These are phyloP conservation scores for Ustilago shanxiensis DNA, from an alignment of 1,284 basidiomycete species.

Conservation along the genomic window DNA sequence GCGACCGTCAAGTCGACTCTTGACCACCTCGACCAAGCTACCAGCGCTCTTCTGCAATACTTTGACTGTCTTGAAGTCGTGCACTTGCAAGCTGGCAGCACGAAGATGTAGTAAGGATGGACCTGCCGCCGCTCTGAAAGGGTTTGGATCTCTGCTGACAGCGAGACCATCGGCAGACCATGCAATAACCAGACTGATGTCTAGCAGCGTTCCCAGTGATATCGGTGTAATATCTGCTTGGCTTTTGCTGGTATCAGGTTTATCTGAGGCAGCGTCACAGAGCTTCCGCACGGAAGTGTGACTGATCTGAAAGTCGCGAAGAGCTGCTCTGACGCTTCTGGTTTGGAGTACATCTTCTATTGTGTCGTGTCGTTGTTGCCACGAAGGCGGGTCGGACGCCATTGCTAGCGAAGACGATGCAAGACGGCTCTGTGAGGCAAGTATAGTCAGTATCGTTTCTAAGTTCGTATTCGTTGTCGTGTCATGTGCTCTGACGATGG, in stretches of 20 bases:
- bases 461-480: neutral
- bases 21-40: conserved; percentile 65
- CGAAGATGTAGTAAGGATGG: conserved; percentile 33
- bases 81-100: conserved; percentile 37
- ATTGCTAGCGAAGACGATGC: conserved; percentile 4
- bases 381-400: conserved; percentile 22
- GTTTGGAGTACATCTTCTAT: conserved; percentile 26
- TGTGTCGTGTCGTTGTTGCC: conserved; percentile 35
- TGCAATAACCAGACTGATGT: conserved; percentile 52
- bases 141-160: conserved; percentile 38
- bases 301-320: conserved; percentile 46
- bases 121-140: conserved; percentile 36
- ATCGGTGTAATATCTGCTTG: neutral
- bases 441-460: neutral
- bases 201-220: conserved; percentile 36
- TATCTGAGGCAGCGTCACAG: neutral
- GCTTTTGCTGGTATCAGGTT: conserved; percentile 12
- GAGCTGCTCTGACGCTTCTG: conserved; percentile 29
- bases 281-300: conserved; percentile 8
- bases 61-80: conserved; percentile 60
- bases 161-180: conserved; percentile 49
- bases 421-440: neutral
- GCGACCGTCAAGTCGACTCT: conserved; percentile 61
- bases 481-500: neutral
- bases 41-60: conserved; percentile 62